These are phyloP conservation scores for Podospora appendiculata DNA, from an alignment of 495 filamentous ascomycete genomes.

Conservation along the genomic window DNA sequence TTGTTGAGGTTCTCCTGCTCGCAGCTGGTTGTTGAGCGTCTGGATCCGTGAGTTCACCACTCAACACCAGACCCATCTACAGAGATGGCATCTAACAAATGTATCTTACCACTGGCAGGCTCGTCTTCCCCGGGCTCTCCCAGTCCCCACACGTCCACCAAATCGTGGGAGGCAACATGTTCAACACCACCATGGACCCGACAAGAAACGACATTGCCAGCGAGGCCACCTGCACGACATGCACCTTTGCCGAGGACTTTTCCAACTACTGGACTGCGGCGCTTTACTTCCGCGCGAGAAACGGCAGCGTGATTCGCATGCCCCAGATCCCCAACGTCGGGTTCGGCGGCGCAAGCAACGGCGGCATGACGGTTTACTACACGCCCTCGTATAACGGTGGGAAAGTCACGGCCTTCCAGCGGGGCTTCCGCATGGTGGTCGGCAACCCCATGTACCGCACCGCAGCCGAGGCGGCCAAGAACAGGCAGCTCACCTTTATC, in stretches of 20 bases:
- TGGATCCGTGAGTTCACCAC: constrained; percentile 6
- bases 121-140: constrained; percentile 14
- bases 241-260: constrained; percentile 29
- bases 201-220: constrained; percentile 4
- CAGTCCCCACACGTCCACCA: constrained; percentile 21
- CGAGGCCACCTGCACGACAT: constrained; percentile 26
- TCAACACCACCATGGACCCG: constrained; percentile 26
- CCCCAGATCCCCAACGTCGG: constrained; percentile 17
- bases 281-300: constrained; percentile 30
- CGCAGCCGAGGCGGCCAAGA: constrained; percentile 22
- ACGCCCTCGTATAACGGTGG: constrained; percentile 19
- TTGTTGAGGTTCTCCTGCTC: constrained; percentile 54
- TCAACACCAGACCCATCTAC: too few relatives aligned
- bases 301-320: constrained; percentile 30
- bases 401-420: constrained; percentile 34
- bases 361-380: constrained; percentile 40
- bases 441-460: constrained; percentile 46
- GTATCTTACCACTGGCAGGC: too few relatives aligned
- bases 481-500: constrained; percentile 31
- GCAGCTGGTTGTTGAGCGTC: constrained; percentile 5
- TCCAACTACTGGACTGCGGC: constrained; percentile 40
- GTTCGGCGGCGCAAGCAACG: constrained; percentile 15
- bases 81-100: too few relatives aligned
- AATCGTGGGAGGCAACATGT: constrained; percentile 23
- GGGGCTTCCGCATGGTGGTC: constrained; percentile 66